Evolutionary conservation across 352 stramenopile species (phyloP).

Genomic region (Pythium aquatile): DNA sequence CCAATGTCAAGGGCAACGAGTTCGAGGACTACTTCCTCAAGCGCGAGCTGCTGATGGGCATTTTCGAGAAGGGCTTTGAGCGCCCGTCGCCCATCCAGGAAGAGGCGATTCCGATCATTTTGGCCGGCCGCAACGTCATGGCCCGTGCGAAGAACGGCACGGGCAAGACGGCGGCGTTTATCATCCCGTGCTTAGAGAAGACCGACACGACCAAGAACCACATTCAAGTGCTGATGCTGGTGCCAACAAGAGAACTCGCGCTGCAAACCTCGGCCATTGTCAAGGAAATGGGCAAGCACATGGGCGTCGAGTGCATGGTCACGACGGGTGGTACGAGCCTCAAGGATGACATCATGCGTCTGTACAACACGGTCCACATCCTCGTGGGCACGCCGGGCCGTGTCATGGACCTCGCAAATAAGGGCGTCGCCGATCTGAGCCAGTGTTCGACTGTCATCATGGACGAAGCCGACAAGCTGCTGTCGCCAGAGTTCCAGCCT

Average conservation of each 20-base stretch:
- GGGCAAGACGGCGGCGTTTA: conserved; percentile 99
- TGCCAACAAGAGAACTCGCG: conserved; percentile 98
- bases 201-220: conserved; percentile 95
- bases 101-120: conserved; percentile 98
- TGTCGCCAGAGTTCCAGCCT: conserved; percentile 98
- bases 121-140: conserved; percentile 98
- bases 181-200: conserved; percentile 99
- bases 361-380: conserved; percentile 99
- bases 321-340: conserved; percentile 98
- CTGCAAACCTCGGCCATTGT: conserved; percentile 98
- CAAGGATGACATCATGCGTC: conserved; percentile 99
- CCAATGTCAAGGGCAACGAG: conserved; percentile 98
- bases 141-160: conserved; percentile 99
- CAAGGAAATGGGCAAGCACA: conserved; percentile 98
- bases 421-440: conserved; percentile 96
- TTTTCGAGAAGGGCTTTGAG: conserved; percentile 99
- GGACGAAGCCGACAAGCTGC: conserved; percentile 99
- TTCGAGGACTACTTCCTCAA: conserved; percentile 99
- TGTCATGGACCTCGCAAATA: conserved; percentile 98
- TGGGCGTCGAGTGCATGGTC: conserved; percentile 97
- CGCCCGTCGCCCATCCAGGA: conserved; percentile 99
- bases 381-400: conserved; percentile 98
- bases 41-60: conserved; percentile 98
- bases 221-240: conserved; percentile 99
- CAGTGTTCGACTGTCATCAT: conserved; percentile 98